phyloP scores from a whole-genome alignment of 2,329 filamentous ascomycete species.

The Penicillium sp. region DNA sequence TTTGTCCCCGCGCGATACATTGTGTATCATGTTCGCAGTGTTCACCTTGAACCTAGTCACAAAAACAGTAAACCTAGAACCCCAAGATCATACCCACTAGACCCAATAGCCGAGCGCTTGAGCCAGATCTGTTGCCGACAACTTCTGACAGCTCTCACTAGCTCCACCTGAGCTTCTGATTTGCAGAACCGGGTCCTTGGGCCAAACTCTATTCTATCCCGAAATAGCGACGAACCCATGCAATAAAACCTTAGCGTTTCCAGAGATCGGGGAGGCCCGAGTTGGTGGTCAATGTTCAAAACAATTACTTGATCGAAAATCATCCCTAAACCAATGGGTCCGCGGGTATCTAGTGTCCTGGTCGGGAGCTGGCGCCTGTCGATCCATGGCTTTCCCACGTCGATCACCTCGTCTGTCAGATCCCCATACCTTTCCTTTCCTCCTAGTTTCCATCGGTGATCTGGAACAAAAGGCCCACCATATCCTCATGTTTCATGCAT shows the following conservation, averaged over 20 bases:
- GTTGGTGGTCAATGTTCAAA: too few species aligned
- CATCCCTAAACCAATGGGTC: not conserved
- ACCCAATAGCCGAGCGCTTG: slow-evolving; percentile 5
- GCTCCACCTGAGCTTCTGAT: not conserved
- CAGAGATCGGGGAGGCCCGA: not conserved
- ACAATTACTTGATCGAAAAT: too few species aligned
- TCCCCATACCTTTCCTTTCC: not conserved
- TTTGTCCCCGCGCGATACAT: not conserved
- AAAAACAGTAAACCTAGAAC: not conserved
- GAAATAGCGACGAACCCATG: not conserved
- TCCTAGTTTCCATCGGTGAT: not conserved
- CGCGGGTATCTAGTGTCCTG: not conserved
- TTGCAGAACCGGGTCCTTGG: slow-evolving; percentile 1
- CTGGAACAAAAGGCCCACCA: not conserved
- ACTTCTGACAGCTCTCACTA: slow-evolving; percentile 17
- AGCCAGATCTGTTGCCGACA: not conserved
- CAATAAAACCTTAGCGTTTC: not conserved
- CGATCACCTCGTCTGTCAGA: slow-evolving; percentile 14
- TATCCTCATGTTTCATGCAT: slow-evolving; percentile 1
- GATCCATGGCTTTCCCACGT: slow-evolving; percentile 10
- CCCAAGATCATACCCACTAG: not conserved
- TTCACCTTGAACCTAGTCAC: not conserved
- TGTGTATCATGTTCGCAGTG: not conserved
- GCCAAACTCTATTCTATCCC: slow-evolving; percentile 1
- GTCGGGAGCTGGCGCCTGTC: slow-evolving; percentile 1